Conservation (phyloP, 2,329 filamentous ascomycete species). For the Orbilia javanica region DNA sequence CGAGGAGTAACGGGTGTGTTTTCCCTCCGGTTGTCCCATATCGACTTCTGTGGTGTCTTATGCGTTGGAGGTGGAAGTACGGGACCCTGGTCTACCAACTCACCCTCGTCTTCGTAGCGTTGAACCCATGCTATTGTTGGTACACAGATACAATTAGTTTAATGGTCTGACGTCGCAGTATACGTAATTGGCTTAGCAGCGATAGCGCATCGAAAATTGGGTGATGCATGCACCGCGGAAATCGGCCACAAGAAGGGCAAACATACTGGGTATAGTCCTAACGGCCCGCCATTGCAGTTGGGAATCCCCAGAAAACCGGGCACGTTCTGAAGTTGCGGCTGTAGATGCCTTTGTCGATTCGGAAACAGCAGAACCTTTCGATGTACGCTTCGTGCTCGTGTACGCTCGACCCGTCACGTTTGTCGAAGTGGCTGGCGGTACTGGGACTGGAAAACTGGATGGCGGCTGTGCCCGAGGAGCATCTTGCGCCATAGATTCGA, state of each 20-base stretch:
- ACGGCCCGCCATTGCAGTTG: conserved; percentile 61
- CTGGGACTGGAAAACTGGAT: conserved; percentile 34
- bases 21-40: conserved; percentile 62
- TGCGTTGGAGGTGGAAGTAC: conserved; percentile 59
- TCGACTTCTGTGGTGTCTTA: conserved; percentile 60
- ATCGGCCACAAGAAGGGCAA: conserved; percentile 6
- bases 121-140: conserved; percentile 62
- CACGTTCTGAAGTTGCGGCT: conserved; percentile 36
- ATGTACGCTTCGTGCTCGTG: conserved; percentile 42
- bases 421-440: conserved; percentile 41
- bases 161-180: conserved; percentile 12
- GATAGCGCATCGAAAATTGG: not conserved
- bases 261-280: conserved; percentile 62
- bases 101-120: conserved; percentile 61
- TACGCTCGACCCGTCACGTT: conserved; percentile 18
- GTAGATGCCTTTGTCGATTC: conserved; percentile 54
- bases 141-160: not conserved
- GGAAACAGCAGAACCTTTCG: conserved; percentile 47
- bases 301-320: conserved; percentile 52
- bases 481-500: conserved; percentile 56
- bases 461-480: conserved; percentile 48
- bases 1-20: conserved; percentile 61
- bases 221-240: not conserved
- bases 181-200: conserved; percentile 11
- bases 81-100: conserved; percentile 57